Conservation (phyloP, 2,329 filamentous ascomycete species). For the Reticulascus tulasneorum region DNA sequence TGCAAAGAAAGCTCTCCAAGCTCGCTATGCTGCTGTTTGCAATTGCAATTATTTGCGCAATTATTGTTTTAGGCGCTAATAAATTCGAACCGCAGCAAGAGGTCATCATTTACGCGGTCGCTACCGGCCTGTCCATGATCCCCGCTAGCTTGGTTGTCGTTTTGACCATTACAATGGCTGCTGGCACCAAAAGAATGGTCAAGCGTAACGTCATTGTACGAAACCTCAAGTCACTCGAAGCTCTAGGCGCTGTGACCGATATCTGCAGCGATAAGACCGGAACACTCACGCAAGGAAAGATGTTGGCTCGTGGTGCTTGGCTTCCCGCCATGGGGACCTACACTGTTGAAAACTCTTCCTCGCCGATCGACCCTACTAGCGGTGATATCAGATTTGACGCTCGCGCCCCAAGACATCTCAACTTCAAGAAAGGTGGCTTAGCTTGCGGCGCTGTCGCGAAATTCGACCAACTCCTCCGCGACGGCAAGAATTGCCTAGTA, state of each 20-base stretch:
- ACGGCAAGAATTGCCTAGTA: constrained; percentile 40
- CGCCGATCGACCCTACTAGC: constrained; percentile 53
- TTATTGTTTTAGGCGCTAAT: constrained; percentile 66
- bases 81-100: constrained; percentile 49
- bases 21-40: constrained; percentile 64
- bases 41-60: constrained; percentile 63
- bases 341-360: constrained; percentile 49
- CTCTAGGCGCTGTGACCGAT: constrained; percentile 53
- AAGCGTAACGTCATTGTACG: constrained; percentile 50
- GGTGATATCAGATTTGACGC: constrained; percentile 40
- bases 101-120: constrained; percentile 55
- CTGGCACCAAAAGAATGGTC: constrained; percentile 49
- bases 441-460: constrained; percentile 19
- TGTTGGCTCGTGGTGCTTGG: constrained; percentile 59
- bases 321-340: constrained; percentile 55
- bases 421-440: constrained; percentile 14
- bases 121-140: constrained; percentile 46
- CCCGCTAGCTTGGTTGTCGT: constrained; percentile 46
- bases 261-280: constrained; percentile 55
- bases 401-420: constrained; percentile 10
- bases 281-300: constrained; percentile 60
- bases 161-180: constrained; percentile 57
- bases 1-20: constrained; percentile 65
- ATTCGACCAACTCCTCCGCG: constrained; percentile 30
- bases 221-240: constrained; percentile 50